Evolutionary conservation across 2,329 filamentous ascomycete species (phyloP), one percentile per base, ranked within the genome.

Genomic region (Metarhizium rileyi): DNA sequence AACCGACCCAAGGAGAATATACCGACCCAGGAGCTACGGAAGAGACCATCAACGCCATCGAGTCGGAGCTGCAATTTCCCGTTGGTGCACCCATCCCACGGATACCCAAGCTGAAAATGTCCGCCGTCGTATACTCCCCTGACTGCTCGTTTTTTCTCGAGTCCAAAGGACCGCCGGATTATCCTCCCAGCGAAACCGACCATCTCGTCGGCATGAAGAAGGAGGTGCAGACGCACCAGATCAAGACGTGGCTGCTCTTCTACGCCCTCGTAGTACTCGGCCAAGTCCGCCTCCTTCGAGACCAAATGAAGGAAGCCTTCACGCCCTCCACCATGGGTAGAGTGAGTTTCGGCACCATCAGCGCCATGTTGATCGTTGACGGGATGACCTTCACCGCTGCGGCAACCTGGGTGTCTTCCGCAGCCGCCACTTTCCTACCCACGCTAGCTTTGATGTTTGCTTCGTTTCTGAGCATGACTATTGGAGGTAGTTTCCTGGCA

Each of bases 141-240:
- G 83, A 86, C 61, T 86, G 83, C 57, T 77, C 74, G 4, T 84
- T 80, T 63, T 82, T 84, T 52, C 67, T 86, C 30, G 79, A 84
- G 58, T 78, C 78, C 14, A 81, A 80, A 57, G 83, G 83, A 0
- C 78, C 81, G 2, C 81, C 81, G 0, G 66, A 70, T 14, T 81
- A 72, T 52, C 59, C 76, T 0, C 67, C 72, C 0, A 63, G 63
- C 5, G 75, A 80, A 28, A 74, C 73, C 1, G 66, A 74, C 8
- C 81, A 85, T 58, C 68, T 85, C 4, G 61, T 71, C 1, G 81
- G 81, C 8, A 70, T 77, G 57, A 86, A 84, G 59, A 72, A 77
- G 44, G 81, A 84, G 62, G 67, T 79, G 12, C 77, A 78, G 53
- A 65, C 81, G 23, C 68, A 75, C 55, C 70, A 73, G 48, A 72